These are phyloP conservation scores for Aegilops bicornis DNA, from an alignment of 176 grass and related monocot genomes.

Conservation along the genomic window DNA sequence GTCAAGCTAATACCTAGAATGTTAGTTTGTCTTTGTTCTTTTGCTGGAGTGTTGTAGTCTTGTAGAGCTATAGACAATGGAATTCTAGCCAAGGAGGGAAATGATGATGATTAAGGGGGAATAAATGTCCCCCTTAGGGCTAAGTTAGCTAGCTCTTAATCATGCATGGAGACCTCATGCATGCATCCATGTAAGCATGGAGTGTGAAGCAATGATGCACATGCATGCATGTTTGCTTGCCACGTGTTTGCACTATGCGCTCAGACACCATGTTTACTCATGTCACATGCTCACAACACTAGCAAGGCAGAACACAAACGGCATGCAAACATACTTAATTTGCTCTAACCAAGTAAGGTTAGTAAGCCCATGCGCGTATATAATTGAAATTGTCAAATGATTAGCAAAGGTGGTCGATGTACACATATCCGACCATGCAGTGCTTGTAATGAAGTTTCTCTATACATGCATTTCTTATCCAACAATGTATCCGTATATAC, in stretches of 20 bases:
- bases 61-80: no score
- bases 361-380: no score
- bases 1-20: not conserved
- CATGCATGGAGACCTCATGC: constrained; percentile 9
- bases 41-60: not conserved
- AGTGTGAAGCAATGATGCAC: not conserved
- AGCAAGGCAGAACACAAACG: no score
- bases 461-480: constrained; percentile 16
- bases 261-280: no score
- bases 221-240: not conserved
- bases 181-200: constrained; percentile 9
- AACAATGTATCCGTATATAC: not conserved
- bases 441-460: no score
- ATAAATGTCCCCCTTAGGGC: constrained; percentile 1
- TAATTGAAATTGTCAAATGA: no score
- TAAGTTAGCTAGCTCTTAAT: constrained; percentile 23
- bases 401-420: no score
- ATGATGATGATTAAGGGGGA: constrained; percentile 26
- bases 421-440: no score
- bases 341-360: no score
- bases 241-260: not conserved
- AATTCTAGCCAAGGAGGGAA: not conserved
- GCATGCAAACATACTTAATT: no score
- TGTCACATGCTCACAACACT: no score
- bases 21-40: constrained; percentile 8